Evolutionary conservation across 2,329 filamentous ascomycete genomes (phyloP).

Genomic region (Alternaria longipes): DNA sequence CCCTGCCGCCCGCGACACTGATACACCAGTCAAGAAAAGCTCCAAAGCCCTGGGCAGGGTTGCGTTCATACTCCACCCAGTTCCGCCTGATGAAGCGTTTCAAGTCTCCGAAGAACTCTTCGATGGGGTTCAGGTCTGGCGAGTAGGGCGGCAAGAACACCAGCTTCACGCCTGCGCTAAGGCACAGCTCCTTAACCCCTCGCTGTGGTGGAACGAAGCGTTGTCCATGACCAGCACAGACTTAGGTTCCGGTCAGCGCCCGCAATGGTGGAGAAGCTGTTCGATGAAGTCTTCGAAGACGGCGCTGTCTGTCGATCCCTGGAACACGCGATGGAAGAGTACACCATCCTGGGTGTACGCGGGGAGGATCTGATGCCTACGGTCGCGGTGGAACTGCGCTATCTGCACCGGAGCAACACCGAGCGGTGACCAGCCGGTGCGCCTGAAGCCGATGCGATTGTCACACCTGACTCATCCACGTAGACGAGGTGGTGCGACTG

Average conservation of each 20-base stretch:
- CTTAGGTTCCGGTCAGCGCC: conserved; percentile 13
- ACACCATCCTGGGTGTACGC: background rate
- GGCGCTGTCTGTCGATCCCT: conserved; percentile 18
- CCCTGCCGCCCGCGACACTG: conserved; percentile 32
- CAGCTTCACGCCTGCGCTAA: conserved; percentile 43
- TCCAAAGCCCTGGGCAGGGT: conserved; percentile 27
- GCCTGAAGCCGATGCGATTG: conserved; percentile 45
- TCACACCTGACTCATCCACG: conserved; percentile 53
- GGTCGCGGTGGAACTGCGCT: conserved; percentile 19
- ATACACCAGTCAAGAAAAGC: conserved; percentile 41
- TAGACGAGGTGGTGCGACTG: conserved; percentile 49
- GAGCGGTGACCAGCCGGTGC: conserved; percentile 48
- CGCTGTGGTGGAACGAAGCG: too few species aligned
- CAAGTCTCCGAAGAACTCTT: conserved; percentile 49
- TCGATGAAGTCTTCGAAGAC: conserved; percentile 24
- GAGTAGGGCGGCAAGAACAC: conserved; percentile 50
- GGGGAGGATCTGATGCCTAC: conserved; percentile 18
- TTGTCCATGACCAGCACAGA: conserved; percentile 25
- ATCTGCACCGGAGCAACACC: conserved; percentile 27
- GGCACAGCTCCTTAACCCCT: conserved; percentile 43
- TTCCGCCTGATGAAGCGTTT: conserved; percentile 45
- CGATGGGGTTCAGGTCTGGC: conserved; percentile 50
- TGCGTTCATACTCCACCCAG: conserved; percentile 8
- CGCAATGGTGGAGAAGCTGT: conserved; percentile 20
- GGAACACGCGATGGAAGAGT: background rate